Base-by-base conservation (phyloP, 1,284 basidiomycete genomes). In the Austroboletus niveus region DNA sequence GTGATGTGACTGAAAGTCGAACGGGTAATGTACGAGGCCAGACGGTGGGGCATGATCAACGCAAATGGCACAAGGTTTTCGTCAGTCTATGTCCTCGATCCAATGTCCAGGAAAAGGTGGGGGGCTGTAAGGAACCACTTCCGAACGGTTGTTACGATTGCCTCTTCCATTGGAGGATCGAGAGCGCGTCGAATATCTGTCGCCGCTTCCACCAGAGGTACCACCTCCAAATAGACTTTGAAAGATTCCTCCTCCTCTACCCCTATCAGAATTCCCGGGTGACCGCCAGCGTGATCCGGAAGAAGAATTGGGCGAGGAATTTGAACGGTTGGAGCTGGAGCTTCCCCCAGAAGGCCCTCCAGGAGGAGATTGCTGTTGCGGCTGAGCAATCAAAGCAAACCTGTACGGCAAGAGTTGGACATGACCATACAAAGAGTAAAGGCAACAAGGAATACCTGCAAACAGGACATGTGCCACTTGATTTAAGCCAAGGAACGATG, bases 391-490 rank as follows among this genome's bases (percentile, higher is more conserved):
- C 22, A 69, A 40, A 42, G 68, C 62, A 32, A 55, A 57, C 45
- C 65, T 67, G 45, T 32, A 39, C 1, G 22, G 5, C 5, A 43
- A 44, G 8, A 15, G 47, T 64, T 43, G 56, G 6, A 74, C 64
- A 17, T 71, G 73, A 31, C 76, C 77, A 63, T 82, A 78, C 14
- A 79, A 75, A 10, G 81, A 69, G 8, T 46, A 48, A n/a, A 15
- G 27, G 41, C 0, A 8, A 42, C 2, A 44, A 43, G 22, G n/a
- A 80, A 35, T 64, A 87, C 82, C 89, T 79, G 74, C 90, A 93
- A 11, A 91, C 88, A 34, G 90, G 90, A 71, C 90, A 93, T 36
- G 90, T 93, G 5, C 85, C 90, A 56, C 85, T 89, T 2, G 84
- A 85, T 61, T 87, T 89, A 20, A 93, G 71, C 90, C 90, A 93